These are phyloP conservation scores for Salix caprea DNA, from an alignment of 345 rosid species.

Conservation along the genomic window DNA sequence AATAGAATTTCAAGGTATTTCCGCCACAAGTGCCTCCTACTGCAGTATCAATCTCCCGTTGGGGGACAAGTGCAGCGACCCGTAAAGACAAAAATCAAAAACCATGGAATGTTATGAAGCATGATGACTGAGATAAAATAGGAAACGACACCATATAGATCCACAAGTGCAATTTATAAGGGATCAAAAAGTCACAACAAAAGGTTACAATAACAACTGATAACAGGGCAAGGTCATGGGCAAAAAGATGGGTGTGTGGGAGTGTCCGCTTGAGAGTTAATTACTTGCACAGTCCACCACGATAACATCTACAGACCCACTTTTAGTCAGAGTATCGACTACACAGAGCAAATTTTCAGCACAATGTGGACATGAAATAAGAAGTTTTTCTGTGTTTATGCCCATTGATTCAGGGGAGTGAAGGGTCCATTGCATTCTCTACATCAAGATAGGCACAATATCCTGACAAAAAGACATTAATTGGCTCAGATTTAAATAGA, in stretches of 20 bases:
- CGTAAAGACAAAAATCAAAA: conserved; percentile 12
- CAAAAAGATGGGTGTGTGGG: neutral
- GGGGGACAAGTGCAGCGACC: conserved; percentile 94
- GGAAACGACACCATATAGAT: too few relatives aligned
- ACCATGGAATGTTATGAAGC: neutral
- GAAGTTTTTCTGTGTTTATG: conserved; percentile 67
- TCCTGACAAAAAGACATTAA: too few relatives aligned
- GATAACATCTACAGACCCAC: conserved; percentile 80
- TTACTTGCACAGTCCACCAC: conserved; percentile 90
- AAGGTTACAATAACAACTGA: neutral
- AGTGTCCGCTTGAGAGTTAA: neutral
- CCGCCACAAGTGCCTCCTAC: conserved; percentile 81
- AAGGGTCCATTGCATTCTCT: conserved; percentile 83
- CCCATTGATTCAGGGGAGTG: conserved; percentile 75
- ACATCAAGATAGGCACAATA: too few relatives aligned
- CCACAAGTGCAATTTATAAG: too few relatives aligned
- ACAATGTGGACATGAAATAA: conserved; percentile 69
- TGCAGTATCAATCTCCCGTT: conserved; percentile 60
- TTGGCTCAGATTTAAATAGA: too few relatives aligned
- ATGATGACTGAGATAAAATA: neutral
- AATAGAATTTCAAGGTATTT: conserved; percentile 81
- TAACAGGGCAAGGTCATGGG: neutral
- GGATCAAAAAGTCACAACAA: too few relatives aligned
- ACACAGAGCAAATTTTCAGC: conserved; percentile 83
- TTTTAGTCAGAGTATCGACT: conserved; percentile 67